Evolutionary conservation across 2,329 filamentous ascomycete genomes (phyloP).

Genomic region (Didymella glomerata): DNA sequence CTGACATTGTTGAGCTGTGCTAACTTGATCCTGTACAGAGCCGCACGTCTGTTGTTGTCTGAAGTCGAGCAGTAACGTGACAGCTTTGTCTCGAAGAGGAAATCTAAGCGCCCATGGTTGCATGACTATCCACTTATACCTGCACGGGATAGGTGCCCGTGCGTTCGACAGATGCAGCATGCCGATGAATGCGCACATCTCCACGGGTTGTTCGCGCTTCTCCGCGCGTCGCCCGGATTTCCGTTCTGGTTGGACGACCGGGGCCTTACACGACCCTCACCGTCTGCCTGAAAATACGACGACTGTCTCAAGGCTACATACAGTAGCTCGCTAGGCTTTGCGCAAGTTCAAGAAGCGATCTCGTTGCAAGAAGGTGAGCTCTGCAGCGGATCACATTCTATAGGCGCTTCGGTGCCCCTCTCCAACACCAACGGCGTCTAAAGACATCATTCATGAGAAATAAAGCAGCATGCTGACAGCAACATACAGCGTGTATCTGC

Average conservation of each 20-base stretch:
- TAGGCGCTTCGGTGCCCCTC: background rate
- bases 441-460: background rate
- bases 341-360: background rate
- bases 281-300: background rate
- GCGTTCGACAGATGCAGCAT: conserved; percentile 4
- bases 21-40: background rate
- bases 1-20: conserved; percentile 2
- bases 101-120: conserved; percentile 8
- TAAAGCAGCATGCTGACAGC: background rate
- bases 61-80: no score
- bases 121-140: background rate
- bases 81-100: background rate
- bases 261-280: background rate
- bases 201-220: conserved; percentile 9
- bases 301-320: background rate
- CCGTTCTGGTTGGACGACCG: background rate
- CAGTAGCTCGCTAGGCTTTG: background rate
- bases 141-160: conserved; percentile 6
- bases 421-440: background rate
- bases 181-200: conserved; percentile 4
- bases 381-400: background rate
- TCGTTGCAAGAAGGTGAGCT: background rate
- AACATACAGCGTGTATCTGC: background rate
- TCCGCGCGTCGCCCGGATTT: conserved; percentile 11
- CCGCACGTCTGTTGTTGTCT: background rate